Conservation (phyloP, 208 protist genomes). For the Histomonas meleagridis region DNA sequence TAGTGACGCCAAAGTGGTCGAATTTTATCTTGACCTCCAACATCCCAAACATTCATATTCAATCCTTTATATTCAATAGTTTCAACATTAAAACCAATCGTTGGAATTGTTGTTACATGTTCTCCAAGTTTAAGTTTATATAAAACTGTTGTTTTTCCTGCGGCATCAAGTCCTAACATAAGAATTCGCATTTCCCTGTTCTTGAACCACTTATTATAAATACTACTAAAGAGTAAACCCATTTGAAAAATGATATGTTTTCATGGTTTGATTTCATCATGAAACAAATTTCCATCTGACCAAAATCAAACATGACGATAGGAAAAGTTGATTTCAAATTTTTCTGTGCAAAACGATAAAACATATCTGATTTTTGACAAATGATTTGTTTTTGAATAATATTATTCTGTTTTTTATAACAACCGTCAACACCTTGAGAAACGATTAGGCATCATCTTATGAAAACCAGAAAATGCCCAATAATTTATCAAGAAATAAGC, state of each 20-base stretch:
- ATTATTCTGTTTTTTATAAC: no score
- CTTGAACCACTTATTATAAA: slow-evolving; percentile 59
- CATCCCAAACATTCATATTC: slow-evolving; percentile 89
- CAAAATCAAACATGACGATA: no score
- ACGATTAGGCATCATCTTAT: no score
- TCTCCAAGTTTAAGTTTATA: slow-evolving; percentile 89
- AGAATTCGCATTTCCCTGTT: slow-evolving; percentile 86
- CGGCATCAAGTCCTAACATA: slow-evolving; percentile 88
- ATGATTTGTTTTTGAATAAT: no score
- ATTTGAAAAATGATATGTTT: slow-evolving; percentile 40
- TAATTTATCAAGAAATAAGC: no score
- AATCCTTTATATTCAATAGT: slow-evolving; percentile 87
- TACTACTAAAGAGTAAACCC: slow-evolving; percentile 40
- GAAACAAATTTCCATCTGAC: no score
- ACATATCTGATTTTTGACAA: no score
- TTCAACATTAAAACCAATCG: slow-evolving; percentile 69
- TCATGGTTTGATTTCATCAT: no score
- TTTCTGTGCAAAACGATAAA: no score
- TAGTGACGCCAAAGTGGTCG: slow-evolving; percentile 83
- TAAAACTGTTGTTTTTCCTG: slow-evolving; percentile 83
- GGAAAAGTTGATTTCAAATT: no score
- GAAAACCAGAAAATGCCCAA: no score
- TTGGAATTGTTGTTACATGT: slow-evolving; percentile 80
- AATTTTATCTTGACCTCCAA: slow-evolving; percentile 78
- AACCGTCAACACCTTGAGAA: no score